Evolutionary conservation across 2,329 filamentous ascomycete genomes (phyloP).

Genomic region (Capronia americana): DNA sequence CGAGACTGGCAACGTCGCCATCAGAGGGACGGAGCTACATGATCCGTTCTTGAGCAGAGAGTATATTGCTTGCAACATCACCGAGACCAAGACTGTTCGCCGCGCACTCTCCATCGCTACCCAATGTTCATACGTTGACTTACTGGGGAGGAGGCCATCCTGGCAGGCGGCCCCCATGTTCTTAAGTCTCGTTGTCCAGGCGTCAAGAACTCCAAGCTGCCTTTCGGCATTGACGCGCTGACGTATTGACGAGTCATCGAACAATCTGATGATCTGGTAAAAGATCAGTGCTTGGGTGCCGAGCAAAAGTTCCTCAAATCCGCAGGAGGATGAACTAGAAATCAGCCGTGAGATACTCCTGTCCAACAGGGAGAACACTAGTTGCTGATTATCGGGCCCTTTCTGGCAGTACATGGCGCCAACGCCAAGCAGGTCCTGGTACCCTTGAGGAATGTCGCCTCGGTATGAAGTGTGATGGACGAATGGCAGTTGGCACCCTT

Average conservation of each 20-base stretch:
- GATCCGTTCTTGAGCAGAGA: constrained; percentile 10
- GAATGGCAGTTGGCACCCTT: not conserved
- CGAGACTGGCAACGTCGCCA: constrained; percentile 12
- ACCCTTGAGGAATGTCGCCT: not conserved
- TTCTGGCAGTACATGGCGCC: constrained; percentile 17
- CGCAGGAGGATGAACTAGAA: not conserved
- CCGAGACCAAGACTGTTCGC: constrained; percentile 10
- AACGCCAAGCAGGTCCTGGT: constrained; percentile 17
- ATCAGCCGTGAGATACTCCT: constrained; percentile 8
- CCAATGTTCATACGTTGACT: constrained; percentile 4
- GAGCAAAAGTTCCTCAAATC: not conserved
- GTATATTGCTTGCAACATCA: constrained; percentile 18
- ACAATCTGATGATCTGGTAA: constrained; percentile 17
- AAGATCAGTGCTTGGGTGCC: constrained; percentile 10
- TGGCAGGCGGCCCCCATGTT: not conserved
- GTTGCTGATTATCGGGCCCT: not conserved
- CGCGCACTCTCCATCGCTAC: constrained; percentile 13
- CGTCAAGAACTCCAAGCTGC: constrained; percentile 3
- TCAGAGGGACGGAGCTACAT: constrained; percentile 7
- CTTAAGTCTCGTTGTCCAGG: constrained; percentile 9
- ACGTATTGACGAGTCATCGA: constrained; percentile 9
- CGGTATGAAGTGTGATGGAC: constrained; percentile 14
- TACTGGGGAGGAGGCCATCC: not conserved
- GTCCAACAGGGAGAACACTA: constrained; percentile 16
- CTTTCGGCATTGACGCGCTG: constrained; percentile 14